Percentiles rank a stretch among this genome's conserved stretches.
phyloP scores from a whole-genome alignment of 331 rosid species.

The Malus hybrid region DNA sequence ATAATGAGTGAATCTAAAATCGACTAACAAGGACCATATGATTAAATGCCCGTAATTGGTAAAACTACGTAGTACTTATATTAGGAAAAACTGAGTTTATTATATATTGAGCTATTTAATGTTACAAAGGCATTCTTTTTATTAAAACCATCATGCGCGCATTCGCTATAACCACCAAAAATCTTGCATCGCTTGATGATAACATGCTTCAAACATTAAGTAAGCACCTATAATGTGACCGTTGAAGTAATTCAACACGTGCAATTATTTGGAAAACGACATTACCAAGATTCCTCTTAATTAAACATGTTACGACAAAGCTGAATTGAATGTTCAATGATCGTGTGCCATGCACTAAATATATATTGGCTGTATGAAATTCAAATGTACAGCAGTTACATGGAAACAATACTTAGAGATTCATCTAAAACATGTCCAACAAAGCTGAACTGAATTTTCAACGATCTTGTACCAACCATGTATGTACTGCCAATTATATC shows the following conservation, averaged over 20 bases:
- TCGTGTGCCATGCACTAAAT: not conserved
- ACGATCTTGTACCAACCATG: not conserved
- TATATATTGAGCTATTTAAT: not conserved
- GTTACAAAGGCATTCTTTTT: too few relatives aligned
- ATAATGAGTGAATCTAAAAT: not conserved
- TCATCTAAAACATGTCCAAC: too few relatives aligned
- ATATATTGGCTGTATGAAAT: too few relatives aligned
- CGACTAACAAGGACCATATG: not conserved
- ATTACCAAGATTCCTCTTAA: not conserved
- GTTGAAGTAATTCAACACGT: not conserved
- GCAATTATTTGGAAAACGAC: not conserved
- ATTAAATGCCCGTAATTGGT: not conserved
- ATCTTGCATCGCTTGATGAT: not conserved
- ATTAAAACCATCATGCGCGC: too few relatives aligned
- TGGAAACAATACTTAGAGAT: too few relatives aligned
- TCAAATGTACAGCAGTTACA: too few relatives aligned
- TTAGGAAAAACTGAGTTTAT: not conserved
- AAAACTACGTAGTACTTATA: not conserved
- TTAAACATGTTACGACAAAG: not conserved
- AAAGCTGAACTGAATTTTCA: too few relatives aligned
- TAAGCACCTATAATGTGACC: not conserved
- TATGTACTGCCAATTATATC: not conserved
- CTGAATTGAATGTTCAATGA: not conserved
- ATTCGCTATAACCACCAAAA: not conserved
- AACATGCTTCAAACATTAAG: not conserved